Evolutionary conservation across 225 moss, liverwort and hornwort genomes (phyloP).

Genomic region (Bryoerythrophyllum caledonicum): DNA sequence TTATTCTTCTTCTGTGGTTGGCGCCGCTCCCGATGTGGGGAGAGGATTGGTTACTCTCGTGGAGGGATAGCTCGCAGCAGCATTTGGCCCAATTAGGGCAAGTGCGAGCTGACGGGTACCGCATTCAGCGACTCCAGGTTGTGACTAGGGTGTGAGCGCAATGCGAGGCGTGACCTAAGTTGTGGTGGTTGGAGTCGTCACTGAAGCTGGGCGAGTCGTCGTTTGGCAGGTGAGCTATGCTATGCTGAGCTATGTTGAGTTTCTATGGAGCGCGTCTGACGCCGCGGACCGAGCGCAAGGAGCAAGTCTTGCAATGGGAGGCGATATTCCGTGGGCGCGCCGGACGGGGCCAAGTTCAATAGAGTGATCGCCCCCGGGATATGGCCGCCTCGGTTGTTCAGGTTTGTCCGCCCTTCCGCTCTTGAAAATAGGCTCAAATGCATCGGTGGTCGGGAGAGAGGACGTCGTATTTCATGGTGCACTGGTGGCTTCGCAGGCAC

Average conservation of each 20-base stretch:
- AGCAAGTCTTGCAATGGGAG: constrained; percentile 41
- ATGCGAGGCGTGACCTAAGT: too few relatives aligned
- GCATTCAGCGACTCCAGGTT: too few relatives aligned
- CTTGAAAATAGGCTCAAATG: constrained; percentile 11
- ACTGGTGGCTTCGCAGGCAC: constrained; percentile 54
- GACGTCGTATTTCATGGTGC: constrained; percentile 39
- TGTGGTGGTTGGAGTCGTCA: too few relatives aligned
- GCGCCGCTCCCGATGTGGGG: too few relatives aligned
- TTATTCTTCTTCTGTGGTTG: too few relatives aligned
- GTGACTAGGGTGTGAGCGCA: too few relatives aligned
- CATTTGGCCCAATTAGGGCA: too few relatives aligned
- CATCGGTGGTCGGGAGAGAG: neutral
- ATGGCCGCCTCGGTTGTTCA: constrained; percentile 59
- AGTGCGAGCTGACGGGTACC: too few relatives aligned
- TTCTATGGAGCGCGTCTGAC: constrained; percentile 48
- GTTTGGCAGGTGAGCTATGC: constrained; percentile 37
- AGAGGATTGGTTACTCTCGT: too few relatives aligned
- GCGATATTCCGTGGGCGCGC: constrained; percentile 33
- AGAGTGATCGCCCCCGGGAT: constrained; percentile 53
- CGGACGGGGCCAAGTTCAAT: constrained; percentile 47
- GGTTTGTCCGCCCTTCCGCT: constrained; percentile 41
- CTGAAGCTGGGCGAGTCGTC: too few relatives aligned
- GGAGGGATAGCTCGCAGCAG: too few relatives aligned
- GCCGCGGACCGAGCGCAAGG: constrained; percentile 38
- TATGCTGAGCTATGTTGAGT: constrained; percentile 39